Evolutionary conservation across 306 rosid genomes (phyloP), one percentile per base, ranked within the genome.

Genomic region (Astragalus membranaceus): DNA sequence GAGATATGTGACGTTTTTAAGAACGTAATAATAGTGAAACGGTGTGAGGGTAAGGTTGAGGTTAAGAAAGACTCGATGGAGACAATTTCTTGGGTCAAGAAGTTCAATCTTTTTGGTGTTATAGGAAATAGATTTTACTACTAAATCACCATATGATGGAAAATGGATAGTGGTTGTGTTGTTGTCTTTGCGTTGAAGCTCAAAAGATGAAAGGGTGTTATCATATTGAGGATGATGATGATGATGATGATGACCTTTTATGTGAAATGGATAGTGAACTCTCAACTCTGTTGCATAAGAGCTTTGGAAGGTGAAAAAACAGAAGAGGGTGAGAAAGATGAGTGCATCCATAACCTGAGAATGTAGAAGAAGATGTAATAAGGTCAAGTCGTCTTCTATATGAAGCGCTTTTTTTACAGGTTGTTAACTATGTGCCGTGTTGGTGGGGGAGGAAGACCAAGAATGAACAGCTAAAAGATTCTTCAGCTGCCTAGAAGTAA

Each of bases 101-200:
- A 94, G 95, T 48, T 84, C 68, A 11, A 93, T 76, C 49, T 23
- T 88, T 79, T 70, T 78, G 80, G 64, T 29, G 30, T 81, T 75
- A 53, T 93, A 88, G 3, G 94, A 85, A 70, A 93, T 88, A 59
- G 98, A 87, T 47, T 85, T 87, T 23, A 90, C 82, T 1, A 76
- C 75, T 23, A 93, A 76, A 52, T 83, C 80, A 0, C 89, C 87
- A 42, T 82, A 81, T 16, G 85, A 78, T 36, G 84, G 90, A 79
- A 90, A 82, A 55, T 81, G 85, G 64, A 88, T 85, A 5, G 72
- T 64, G 75, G 98, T 85, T 57, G 50, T 13, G 88, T 81, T 87
- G 67, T 26, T 3, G 30, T 75, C 42, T 60, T 66, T 71, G 63
- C 79, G 78, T 17, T 76, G 41, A 4, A 90, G 73, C 58, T 80